A percentile compares a stretch with the other conserved stretches of the same genome.
These are phyloP conservation scores for Lippia alba DNA, from an alignment of 305 asterid genomes.

Conservation along the genomic window DNA sequence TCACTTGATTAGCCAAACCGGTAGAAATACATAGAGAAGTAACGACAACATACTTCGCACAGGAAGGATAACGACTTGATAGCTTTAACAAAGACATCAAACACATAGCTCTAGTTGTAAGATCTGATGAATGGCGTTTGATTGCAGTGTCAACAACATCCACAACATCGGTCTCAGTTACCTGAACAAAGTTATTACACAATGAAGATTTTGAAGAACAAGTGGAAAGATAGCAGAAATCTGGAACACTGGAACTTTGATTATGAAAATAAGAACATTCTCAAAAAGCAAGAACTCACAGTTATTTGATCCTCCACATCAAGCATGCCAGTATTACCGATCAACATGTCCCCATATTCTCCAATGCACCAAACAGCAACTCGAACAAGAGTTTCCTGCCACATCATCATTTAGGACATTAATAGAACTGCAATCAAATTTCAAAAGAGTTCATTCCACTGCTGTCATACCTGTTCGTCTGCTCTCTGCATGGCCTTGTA, in stretches of 20 bases:
- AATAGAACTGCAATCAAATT: conserved; percentile 17
- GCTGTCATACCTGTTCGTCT: conserved; percentile 74
- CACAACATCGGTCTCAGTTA: conserved; percentile 89
- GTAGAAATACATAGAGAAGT: conserved; percentile 27
- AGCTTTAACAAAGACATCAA: conserved; percentile 90
- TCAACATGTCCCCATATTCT: conserved; percentile 95
- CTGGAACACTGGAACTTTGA: background rate
- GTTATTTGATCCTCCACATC: conserved; percentile 79
- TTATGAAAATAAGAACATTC: conserved; percentile 1
- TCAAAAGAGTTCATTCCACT: conserved; percentile 4
- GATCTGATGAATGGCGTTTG: conserved; percentile 68
- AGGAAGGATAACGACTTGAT: conserved; percentile 87
- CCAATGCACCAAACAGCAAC: conserved; percentile 99
- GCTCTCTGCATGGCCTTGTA: conserved; percentile 75
- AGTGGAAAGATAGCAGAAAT: conserved; percentile 4
- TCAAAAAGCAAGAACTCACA: conserved; percentile 58
- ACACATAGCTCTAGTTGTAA: conserved; percentile 91
- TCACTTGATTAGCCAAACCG: conserved; percentile 16
- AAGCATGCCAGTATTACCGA: conserved; percentile 71
- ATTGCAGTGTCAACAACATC: conserved; percentile 80
- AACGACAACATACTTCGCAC: conserved; percentile 69
- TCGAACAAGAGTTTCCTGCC: conserved; percentile 90
- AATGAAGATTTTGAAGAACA: conserved; percentile 25
- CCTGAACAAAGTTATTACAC: conserved; percentile 53
- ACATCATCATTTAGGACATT: conserved; percentile 26